Evolutionary conservation across 805 yeast genomes (phyloP), one percentile per base, ranked within the genome.

Genomic region (Pichia heedii): DNA sequence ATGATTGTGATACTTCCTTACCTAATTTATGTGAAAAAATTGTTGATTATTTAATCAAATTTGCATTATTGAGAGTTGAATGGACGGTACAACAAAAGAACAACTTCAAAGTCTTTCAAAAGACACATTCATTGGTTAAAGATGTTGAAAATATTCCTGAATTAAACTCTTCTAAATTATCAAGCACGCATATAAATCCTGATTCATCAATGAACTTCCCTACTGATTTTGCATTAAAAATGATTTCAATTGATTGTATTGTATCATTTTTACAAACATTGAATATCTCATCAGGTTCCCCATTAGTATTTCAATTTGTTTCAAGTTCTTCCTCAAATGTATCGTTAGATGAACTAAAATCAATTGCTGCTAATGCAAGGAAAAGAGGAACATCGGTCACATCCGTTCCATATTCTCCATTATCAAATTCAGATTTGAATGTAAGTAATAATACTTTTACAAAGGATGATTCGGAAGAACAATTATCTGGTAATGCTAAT

Each of bases 11-110:
- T 59, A 68, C 78, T 27, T 65, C 75, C 2, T 75, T 81, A 71
- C 84, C 93, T 33, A 93, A 93, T 60, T 70, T 89, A 40, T 86
- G 89, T 63, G 98, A 93, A 63, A 71, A 78, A 40, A 69, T 88
- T 36, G 77, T 88, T 42, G 89, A 87, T 51, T 81, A 83, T 52
- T 69, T 93, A 50, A 83, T 87, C 55, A 81, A 68, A 59, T 70
- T 72, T 47, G 81, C 96, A 0, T 66, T 85, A 32, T 70, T 81
- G 0, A 73, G 87, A 46, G 81, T 84, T 5, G 87, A 79, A 7
- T 79, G 83, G 18, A 76, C 95, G 0, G 73, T 78, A 20, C 68
- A 75, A 30, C 95, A 88, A 55, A 77, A 76, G 55, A 65, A 68
- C 11, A 70, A 69, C 39, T 82, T 73, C 55, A 69, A 71, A 36